Evolutionary conservation across 768 basidiomycete genomes (phyloP).

Genomic region (Lactifluus piperatus): DNA sequence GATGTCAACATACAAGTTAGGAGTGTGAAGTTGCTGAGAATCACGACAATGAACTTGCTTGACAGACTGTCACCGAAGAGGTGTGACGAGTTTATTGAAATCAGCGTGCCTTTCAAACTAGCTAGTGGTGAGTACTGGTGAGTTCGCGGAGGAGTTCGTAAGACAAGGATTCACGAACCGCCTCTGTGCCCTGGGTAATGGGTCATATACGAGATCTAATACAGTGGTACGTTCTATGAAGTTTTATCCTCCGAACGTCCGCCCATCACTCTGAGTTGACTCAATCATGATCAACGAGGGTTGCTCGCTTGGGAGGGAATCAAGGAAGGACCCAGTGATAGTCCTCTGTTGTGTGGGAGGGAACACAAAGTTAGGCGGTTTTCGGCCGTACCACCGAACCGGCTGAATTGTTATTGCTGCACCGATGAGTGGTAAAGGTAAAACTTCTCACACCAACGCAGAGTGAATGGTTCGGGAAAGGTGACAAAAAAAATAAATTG

Average conservation of each 20-base stretch:
- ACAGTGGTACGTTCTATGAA: too few relatives aligned
- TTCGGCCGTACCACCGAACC: too few relatives aligned
- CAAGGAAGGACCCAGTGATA: too few relatives aligned
- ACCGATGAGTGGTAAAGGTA: too few relatives aligned
- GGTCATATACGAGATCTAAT: constrained; percentile 16
- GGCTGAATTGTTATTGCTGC: too few relatives aligned
- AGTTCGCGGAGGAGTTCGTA: constrained; percentile 12
- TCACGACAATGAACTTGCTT: constrained; percentile 7
- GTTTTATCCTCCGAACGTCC: constrained; percentile 10
- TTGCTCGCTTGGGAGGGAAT: too few relatives aligned
- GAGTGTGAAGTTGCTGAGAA: constrained; percentile 8
- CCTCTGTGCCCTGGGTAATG: constrained; percentile 1
- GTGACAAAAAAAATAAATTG: too few relatives aligned
- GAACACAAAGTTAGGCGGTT: too few relatives aligned
- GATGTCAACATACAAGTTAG: constrained; percentile 4
- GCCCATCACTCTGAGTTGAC: constrained; percentile 8
- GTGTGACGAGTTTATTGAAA: constrained; percentile 17
- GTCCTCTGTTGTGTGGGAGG: too few relatives aligned
- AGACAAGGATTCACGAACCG: constrained; percentile 9
- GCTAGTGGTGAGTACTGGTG: too few relatives aligned
- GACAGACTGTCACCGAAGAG: constrained; percentile 9
- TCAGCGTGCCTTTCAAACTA: constrained; percentile 18
- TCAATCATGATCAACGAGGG: constrained; percentile 20
- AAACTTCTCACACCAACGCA: too few relatives aligned
- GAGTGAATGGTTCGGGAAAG: too few relatives aligned